phyloP scores from a whole-genome alignment of 2,329 filamentous ascomycete genomes.

The Rosellinia necatrix region DNA sequence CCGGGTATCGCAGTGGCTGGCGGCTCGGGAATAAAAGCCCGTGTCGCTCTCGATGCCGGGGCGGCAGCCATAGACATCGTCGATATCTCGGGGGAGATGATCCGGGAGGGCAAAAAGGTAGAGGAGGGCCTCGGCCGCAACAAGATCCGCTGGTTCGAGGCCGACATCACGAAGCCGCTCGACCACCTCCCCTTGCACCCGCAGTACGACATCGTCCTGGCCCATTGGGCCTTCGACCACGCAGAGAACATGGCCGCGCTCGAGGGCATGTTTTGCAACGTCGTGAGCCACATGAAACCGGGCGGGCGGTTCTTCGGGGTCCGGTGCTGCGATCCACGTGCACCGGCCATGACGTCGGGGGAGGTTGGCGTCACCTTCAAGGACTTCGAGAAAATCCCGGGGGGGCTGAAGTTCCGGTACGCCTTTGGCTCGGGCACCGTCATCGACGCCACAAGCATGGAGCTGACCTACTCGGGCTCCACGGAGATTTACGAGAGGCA shows the following conservation, averaged over 20 bases:
- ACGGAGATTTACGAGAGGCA: slow-evolving; percentile 33
- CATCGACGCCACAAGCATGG: slow-evolving; percentile 31
- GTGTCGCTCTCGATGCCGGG: slow-evolving; percentile 34
- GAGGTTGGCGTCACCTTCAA: slow-evolving; percentile 25
- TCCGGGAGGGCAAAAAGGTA: slow-evolving; percentile 28
- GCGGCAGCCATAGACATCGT: slow-evolving; percentile 38
- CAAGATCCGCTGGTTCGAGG: slow-evolving; percentile 34
- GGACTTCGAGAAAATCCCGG: slow-evolving; percentile 28
- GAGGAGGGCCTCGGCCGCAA: slow-evolving; percentile 31
- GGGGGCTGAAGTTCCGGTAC: slow-evolving; percentile 30
- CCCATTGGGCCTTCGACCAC: slow-evolving; percentile 42
- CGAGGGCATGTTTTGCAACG: slow-evolving; percentile 39
- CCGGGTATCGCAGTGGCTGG: too few species aligned
- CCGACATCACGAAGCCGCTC: slow-evolving; percentile 34
- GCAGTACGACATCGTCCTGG: slow-evolving; percentile 42
- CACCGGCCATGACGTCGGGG: slow-evolving; percentile 21
- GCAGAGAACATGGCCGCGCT: slow-evolving; percentile 32
- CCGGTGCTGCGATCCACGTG: slow-evolving; percentile 26
- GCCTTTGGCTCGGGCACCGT: slow-evolving; percentile 14
- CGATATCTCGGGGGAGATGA: slow-evolving; percentile 38
- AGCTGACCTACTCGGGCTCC: slow-evolving; percentile 29
- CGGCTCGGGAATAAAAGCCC: slow-evolving; percentile 38
- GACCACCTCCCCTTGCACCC: slow-evolving; percentile 23
- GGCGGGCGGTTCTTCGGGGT: slow-evolving; percentile 38
- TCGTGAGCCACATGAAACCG: slow-evolving; percentile 33